Conservation (phyloP, 2,329 filamentous ascomycete genomes). For the Neurospora sp. region DNA sequence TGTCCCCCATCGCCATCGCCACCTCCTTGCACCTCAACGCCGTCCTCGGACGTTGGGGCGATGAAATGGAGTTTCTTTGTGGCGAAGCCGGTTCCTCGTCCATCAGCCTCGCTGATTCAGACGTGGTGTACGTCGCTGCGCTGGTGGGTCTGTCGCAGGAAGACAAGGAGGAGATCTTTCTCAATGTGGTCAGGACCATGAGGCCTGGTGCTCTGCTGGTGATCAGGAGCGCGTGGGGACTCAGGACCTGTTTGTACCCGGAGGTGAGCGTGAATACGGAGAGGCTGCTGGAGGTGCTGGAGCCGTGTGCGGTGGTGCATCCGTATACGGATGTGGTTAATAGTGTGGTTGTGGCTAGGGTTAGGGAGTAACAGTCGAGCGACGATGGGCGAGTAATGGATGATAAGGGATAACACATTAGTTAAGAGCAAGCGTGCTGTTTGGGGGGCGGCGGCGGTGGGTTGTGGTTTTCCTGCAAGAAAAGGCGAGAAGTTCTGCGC, state of each 20-base stretch:
- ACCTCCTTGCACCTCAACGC: constrained; percentile 10
- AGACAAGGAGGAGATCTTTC: constrained; percentile 31
- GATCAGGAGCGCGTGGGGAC: constrained; percentile 32
- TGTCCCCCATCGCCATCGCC: constrained; percentile 10
- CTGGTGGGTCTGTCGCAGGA: constrained; percentile 33
- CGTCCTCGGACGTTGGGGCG: constrained; percentile 7
- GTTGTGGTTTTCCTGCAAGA: too few species aligned
- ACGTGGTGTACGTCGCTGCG: constrained; percentile 40
- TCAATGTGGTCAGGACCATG: constrained; percentile 27
- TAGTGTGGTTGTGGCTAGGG: constrained; percentile 31
- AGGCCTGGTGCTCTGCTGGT: constrained; percentile 33
- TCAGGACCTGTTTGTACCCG: constrained; percentile 37
- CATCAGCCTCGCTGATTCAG: constrained; percentile 24
- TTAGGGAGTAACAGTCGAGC: constrained; percentile 1
- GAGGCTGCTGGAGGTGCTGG: constrained; percentile 23
- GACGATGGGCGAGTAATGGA: too few species aligned
- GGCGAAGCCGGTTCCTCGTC: constrained; percentile 21
- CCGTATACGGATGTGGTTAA: constrained; percentile 40
- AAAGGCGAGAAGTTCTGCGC: too few species aligned
- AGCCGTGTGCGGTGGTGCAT: constrained; percentile 33
- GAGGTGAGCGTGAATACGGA: constrained; percentile 29
- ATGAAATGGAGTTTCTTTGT: constrained; percentile 18
- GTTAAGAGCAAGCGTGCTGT: too few species aligned
- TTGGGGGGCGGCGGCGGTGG: too few species aligned
- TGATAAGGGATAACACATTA: too few species aligned